Evolutionary conservation across 2,329 filamentous ascomycete genomes (phyloP).

Genomic region (Aspergillus tanneri): DNA sequence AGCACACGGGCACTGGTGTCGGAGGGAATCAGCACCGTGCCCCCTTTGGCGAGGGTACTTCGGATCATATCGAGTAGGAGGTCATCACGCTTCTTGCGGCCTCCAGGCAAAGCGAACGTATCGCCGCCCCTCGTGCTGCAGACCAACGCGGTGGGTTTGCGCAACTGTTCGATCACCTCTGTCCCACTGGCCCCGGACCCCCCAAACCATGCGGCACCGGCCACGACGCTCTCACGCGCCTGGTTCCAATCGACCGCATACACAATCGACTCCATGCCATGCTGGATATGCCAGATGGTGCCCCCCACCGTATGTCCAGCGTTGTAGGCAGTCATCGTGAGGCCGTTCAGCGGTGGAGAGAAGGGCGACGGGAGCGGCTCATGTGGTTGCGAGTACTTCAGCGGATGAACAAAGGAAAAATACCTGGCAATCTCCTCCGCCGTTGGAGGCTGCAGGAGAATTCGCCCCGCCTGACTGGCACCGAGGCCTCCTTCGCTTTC

Average conservation of each 20-base stretch:
- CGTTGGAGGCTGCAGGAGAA: slow-evolving; percentile 69
- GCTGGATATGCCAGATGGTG: slow-evolving; percentile 98
- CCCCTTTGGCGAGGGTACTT: slow-evolving; percentile 75
- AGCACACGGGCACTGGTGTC: slow-evolving; percentile 94
- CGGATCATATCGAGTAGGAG: slow-evolving; percentile 76
- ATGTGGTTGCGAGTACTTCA: slow-evolving; percentile 96
- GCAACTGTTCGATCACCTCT: slow-evolving; percentile 89
- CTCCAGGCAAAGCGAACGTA: slow-evolving; percentile 66
- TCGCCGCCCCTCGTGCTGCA: slow-evolving; percentile 84
- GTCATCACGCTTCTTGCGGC: slow-evolving; percentile 79
- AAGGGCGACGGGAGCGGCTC: slow-evolving; percentile 84
- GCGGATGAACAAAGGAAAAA: slow-evolving; percentile 82
- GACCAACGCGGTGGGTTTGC: slow-evolving; percentile 88
- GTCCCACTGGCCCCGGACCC: slow-evolving; percentile 75
- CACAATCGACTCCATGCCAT: slow-evolving; percentile 93
- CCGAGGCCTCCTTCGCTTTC: slow-evolving; percentile 34
- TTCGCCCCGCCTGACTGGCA: slow-evolving; percentile 35
- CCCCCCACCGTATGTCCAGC: slow-evolving; percentile 93
- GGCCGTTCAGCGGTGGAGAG: slow-evolving; percentile 81
- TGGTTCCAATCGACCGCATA: slow-evolving; percentile 99
- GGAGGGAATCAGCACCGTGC: slow-evolving; percentile 88
- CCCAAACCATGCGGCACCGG: slow-evolving; percentile 90
- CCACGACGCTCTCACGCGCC: slow-evolving; percentile 89
- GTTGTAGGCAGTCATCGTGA: slow-evolving; percentile 95
- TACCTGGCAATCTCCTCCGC: slow-evolving; percentile 87